phyloP scores from a whole-genome alignment of 2,329 filamentous ascomycete species.

The Cercospora sojina region DNA sequence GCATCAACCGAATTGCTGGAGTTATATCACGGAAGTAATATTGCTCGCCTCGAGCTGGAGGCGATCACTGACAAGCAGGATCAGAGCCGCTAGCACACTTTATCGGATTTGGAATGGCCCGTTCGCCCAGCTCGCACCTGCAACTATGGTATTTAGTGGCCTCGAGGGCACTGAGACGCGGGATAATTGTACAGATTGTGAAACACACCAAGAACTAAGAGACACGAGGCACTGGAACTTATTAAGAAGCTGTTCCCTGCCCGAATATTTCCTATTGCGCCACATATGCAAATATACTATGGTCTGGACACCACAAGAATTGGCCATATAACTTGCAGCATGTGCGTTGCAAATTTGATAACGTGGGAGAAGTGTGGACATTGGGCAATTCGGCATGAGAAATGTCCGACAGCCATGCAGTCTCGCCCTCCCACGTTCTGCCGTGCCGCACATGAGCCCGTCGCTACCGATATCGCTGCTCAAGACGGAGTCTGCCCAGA shows the following conservation, averaged over 20 bases:
- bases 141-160: background rate
- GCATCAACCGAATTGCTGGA: background rate
- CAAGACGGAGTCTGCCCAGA: conserved; percentile 23
- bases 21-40: background rate
- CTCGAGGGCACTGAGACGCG: background rate
- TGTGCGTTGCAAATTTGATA: conserved; percentile 23
- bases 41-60: background rate
- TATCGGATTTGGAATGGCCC: background rate
- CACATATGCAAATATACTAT: background rate
- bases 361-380: conserved; percentile 24
- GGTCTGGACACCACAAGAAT: background rate
- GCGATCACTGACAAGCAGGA: background rate
- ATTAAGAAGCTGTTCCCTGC: background rate
- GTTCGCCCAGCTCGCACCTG: background rate
- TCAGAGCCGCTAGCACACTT: background rate
- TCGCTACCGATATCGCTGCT: conserved; percentile 22
- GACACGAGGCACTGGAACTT: background rate
- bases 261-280: background rate
- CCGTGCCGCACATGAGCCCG: conserved; percentile 20
- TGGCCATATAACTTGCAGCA: background rate
- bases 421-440: conserved; percentile 19
- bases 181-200: background rate
- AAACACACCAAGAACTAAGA: background rate
- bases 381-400: conserved; percentile 20
- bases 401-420: conserved; percentile 16